A percentile compares a stretch with the other conserved stretches of the same genome.
phyloP scores from a whole-genome alignment of 352 stramenopile species.

The Phytophthora hybrid region DNA sequence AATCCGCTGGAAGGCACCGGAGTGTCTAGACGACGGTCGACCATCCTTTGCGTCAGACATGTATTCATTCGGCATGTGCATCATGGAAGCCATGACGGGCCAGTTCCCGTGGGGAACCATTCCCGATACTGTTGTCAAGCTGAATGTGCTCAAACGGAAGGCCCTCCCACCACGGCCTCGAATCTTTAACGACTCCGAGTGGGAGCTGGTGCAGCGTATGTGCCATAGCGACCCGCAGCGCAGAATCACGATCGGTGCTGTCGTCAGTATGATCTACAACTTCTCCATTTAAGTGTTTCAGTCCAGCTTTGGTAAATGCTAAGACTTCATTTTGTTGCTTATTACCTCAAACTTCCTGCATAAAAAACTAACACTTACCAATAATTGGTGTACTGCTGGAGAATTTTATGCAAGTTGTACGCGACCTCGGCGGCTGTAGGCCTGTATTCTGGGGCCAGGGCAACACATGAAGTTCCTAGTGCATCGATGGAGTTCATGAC shows the following conservation, averaged over 20 bases:
- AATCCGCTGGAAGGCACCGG: slow-evolving; percentile 21
- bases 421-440: neutral
- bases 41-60: slow-evolving; percentile 17
- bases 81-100: neutral
- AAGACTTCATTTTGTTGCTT: too few species aligned
- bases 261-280: neutral
- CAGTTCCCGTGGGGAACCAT: neutral
- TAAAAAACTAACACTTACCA: too few species aligned
- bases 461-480: neutral
- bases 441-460: neutral
- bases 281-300: neutral
- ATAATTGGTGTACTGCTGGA: neutral
- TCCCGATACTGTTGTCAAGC: neutral
- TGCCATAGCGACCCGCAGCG: neutral
- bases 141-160: neutral
- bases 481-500: neutral
- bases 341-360: too few species aligned
- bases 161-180: neutral
- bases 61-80: slow-evolving; percentile 36
- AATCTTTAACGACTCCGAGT: neutral
- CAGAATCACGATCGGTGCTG: neutral
- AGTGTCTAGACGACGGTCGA: slow-evolving; percentile 9
- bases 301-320: neutral
- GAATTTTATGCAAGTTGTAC: neutral
- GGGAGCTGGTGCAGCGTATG: neutral